A percentile compares a stretch with the other conserved stretches of the same genome.
Evolutionary conservation across 2,329 filamentous ascomycete species (phyloP).

Genomic region (Fusarium longipes): DNA sequence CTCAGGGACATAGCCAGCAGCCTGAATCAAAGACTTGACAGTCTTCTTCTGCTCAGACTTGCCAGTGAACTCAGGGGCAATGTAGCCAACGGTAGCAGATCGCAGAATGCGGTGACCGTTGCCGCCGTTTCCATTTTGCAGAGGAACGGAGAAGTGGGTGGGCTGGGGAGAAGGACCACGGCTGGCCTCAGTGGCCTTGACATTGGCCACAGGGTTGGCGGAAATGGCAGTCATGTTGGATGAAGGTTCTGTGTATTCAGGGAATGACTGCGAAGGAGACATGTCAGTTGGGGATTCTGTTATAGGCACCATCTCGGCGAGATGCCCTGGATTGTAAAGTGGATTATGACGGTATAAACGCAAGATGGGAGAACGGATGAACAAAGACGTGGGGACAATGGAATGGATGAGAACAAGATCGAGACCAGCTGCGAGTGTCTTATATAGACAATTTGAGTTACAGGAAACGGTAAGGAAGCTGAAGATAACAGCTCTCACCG

Average conservation of each 20-base stretch:
- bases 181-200: constrained; percentile 55
- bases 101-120: constrained; percentile 80
- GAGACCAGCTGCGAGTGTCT: constrained; percentile 22
- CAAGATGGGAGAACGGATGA: constrained; percentile 22
- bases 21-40: constrained; percentile 83
- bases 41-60: constrained; percentile 91
- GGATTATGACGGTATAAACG: constrained; percentile 21
- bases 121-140: constrained; percentile 58
- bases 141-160: constrained; percentile 81
- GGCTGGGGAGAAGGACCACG: constrained; percentile 88
- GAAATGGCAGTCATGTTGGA: constrained; percentile 51
- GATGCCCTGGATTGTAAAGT: constrained; percentile 21
- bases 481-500: constrained; percentile 30
- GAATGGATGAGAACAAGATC: constrained; percentile 9
- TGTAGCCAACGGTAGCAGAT: constrained; percentile 92
- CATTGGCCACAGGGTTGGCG: constrained; percentile 56
- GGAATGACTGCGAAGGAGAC: constrained; percentile 55
- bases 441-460: constrained; percentile 38
- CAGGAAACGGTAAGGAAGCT: constrained; percentile 10
- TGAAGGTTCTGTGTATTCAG: constrained; percentile 56
- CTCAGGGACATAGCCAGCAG: constrained; percentile 86
- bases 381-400: constrained; percentile 12
- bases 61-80: constrained; percentile 92
- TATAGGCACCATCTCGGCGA: constrained; percentile 53
- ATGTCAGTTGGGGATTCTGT: constrained; percentile 56